Percentiles rank a stretch among this genome's conserved stretches.
phyloP scores from a whole-genome alignment of 2,329 filamentous ascomycete genomes.

The Cladosporium halotolerans region DNA sequence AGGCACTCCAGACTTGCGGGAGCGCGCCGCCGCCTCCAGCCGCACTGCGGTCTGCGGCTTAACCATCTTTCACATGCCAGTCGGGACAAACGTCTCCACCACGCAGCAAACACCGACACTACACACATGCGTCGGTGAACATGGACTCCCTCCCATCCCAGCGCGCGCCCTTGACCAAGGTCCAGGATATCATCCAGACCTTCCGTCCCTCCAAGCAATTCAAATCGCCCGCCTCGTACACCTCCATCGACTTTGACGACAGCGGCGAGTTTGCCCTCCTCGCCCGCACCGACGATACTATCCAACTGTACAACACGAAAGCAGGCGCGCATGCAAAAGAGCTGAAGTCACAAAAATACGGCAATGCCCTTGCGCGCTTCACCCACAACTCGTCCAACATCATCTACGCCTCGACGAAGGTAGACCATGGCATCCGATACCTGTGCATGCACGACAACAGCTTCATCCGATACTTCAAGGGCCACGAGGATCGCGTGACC shows the following conservation, averaged over 20 bases:
- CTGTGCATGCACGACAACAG: constrained; percentile 91
- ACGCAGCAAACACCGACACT: not conserved
- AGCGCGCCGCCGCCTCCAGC: not conserved
- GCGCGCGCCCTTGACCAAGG: constrained; percentile 44
- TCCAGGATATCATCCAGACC: constrained; percentile 69
- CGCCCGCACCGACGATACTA: constrained; percentile 86
- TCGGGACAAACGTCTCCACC: too few relatives aligned
- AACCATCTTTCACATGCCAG: constrained; percentile 7
- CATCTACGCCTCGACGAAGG: constrained; percentile 91
- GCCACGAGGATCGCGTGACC: constrained; percentile 80
- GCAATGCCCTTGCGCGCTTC: constrained; percentile 87
- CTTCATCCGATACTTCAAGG: constrained; percentile 93
- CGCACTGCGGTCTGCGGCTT: too few relatives aligned
- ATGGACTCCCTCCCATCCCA: constrained; percentile 11
- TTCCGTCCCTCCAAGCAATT: constrained; percentile 64
- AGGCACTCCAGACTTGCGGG: not conserved
- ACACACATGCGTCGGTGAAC: constrained; percentile 18
- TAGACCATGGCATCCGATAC: constrained; percentile 83
- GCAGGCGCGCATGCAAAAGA: constrained; percentile 86
- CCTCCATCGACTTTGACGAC: constrained; percentile 93
- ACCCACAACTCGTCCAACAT: constrained; percentile 88
- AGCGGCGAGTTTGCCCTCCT: constrained; percentile 88
- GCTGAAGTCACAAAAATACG: constrained; percentile 92
- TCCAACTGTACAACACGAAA: constrained; percentile 90
- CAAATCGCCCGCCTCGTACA: constrained; percentile 44